Evolutionary conservation across 352 stramenopile species (phyloP).

Genomic region (Phytophthora lateralis): DNA sequence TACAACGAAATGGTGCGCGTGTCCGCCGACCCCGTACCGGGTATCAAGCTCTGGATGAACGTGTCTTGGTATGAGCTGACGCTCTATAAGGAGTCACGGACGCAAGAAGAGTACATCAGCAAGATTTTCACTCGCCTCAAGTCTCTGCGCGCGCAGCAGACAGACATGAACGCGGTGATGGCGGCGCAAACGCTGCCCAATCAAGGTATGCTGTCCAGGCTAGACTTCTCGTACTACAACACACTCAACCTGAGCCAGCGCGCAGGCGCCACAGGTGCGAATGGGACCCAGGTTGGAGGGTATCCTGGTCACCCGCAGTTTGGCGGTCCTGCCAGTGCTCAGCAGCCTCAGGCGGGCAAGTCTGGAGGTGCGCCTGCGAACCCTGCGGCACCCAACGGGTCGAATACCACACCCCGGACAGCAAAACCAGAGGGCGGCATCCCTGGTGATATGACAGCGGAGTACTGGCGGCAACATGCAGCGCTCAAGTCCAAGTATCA

Average conservation of each 20-base stretch:
- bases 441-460: slow-evolving; percentile 51
- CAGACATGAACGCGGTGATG: slow-evolving; percentile 76
- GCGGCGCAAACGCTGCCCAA: slow-evolving; percentile 65
- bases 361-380: slow-evolving; percentile 36
- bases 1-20: slow-evolving; percentile 88
- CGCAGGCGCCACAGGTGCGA: slow-evolving; percentile 22
- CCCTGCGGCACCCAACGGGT: slow-evolving; percentile 21
- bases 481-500: slow-evolving; percentile 82
- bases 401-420: slow-evolving; percentile 25
- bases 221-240: slow-evolving; percentile 83
- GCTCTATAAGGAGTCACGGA: slow-evolving; percentile 84
- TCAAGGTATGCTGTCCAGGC: slow-evolving; percentile 70
- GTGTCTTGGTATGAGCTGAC: slow-evolving; percentile 87
- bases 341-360: slow-evolving; percentile 28
- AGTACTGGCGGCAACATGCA: slow-evolving; percentile 83
- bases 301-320: slow-evolving; percentile 53
- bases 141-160: slow-evolving; percentile 72
- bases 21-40: slow-evolving; percentile 72
- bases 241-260: slow-evolving; percentile 60
- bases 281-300: slow-evolving; percentile 37
- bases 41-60: slow-evolving; percentile 90
- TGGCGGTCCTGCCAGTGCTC: slow-evolving; percentile 17
- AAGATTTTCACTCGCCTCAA: slow-evolving; percentile 89
- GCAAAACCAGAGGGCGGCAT: slow-evolving; percentile 28
- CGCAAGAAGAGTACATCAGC: slow-evolving; percentile 88